phyloP scores from a whole-genome alignment of 2,329 filamentous ascomycete genomes.

The Sporothrix dimorphospora region DNA sequence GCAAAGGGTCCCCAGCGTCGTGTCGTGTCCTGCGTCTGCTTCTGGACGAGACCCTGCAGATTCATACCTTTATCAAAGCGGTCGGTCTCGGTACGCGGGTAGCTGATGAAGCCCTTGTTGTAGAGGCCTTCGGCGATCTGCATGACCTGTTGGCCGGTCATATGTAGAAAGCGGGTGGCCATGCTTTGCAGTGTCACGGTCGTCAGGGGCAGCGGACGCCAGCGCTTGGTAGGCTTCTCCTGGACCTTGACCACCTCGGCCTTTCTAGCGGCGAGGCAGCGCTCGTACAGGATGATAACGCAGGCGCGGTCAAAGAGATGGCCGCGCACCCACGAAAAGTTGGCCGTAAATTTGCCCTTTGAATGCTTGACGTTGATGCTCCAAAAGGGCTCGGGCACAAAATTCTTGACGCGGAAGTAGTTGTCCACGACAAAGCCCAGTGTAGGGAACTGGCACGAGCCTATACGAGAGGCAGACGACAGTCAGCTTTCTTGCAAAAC shows the following conservation, averaged over 20 bases:
- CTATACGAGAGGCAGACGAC: slow-evolving; percentile 46
- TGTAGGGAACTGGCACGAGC: slow-evolving; percentile 94
- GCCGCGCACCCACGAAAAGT: slow-evolving; percentile 80
- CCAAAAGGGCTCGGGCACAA: slow-evolving; percentile 92
- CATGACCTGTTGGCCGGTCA: slow-evolving; percentile 92
- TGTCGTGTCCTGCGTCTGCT: slow-evolving; percentile 72
- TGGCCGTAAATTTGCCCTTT: slow-evolving; percentile 65
- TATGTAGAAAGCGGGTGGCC: slow-evolving; percentile 83
- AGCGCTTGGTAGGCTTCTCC: slow-evolving; percentile 90
- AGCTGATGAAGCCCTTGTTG: slow-evolving; percentile 94
- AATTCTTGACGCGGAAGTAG: slow-evolving; percentile 92
- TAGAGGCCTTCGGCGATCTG: slow-evolving; percentile 83
- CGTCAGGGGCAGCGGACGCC: slow-evolving; percentile 89
- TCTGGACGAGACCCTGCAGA: slow-evolving; percentile 75
- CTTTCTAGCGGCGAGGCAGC: slow-evolving; percentile 74
- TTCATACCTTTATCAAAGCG: slow-evolving; percentile 92
- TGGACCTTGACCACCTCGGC: slow-evolving; percentile 84
- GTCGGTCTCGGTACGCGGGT: slow-evolving; percentile 95
- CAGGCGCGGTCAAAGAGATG: slow-evolving; percentile 87
- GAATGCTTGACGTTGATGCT: slow-evolving; percentile 81
- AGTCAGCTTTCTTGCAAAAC: neutral
- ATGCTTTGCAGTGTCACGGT: slow-evolving; percentile 97
- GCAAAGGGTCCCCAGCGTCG: slow-evolving; percentile 78
- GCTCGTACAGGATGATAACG: slow-evolving; percentile 80
- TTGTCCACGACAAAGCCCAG: slow-evolving; percentile 96